These are phyloP conservation scores for Tolypocladium capitatum DNA, from an alignment of 2,329 filamentous ascomycete genomes.

Conservation along the genomic window DNA sequence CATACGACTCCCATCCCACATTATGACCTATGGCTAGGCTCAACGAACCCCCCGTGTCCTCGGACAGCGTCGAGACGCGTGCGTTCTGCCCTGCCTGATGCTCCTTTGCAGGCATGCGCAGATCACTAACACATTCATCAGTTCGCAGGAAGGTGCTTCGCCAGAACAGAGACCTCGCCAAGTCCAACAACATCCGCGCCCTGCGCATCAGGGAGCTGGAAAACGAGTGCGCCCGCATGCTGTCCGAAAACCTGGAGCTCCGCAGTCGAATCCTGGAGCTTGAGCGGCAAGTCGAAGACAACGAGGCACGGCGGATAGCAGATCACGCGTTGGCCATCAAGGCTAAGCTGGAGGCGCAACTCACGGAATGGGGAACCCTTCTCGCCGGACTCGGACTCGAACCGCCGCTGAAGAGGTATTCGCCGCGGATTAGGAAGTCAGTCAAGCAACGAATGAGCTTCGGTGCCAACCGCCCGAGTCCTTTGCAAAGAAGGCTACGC, in stretches of 20 bases:
- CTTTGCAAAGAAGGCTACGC: slow-evolving; percentile 42
- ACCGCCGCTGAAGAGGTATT: slow-evolving; percentile 37
- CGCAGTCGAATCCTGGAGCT: slow-evolving; percentile 57
- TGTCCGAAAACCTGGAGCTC: slow-evolving; percentile 68
- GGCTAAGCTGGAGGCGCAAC: slow-evolving; percentile 55
- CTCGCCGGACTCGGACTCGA: slow-evolving; percentile 52
- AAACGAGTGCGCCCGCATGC: slow-evolving; percentile 58
- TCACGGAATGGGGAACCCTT: slow-evolving; percentile 55
- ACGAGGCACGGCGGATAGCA: slow-evolving; percentile 43
- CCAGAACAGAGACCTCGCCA: slow-evolving; percentile 74
- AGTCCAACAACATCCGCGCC: slow-evolving; percentile 64
- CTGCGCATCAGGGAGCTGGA: slow-evolving; percentile 66
- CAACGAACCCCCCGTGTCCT: slow-evolving; percentile 58
- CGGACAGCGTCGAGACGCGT: slow-evolving; percentile 61
- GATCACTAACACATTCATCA: slow-evolving; percentile 18
- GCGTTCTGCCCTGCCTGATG: slow-evolving; percentile 22
- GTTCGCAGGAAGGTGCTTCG: slow-evolving; percentile 69
- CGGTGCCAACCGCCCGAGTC: slow-evolving; percentile 27
- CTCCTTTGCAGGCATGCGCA: neutral
- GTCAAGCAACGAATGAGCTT: slow-evolving; percentile 28
- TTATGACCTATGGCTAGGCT: slow-evolving; percentile 60
- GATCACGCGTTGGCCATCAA: slow-evolving; percentile 59
- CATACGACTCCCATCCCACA: slow-evolving; percentile 9
- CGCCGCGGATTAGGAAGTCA: slow-evolving; percentile 26
- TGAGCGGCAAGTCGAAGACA: slow-evolving; percentile 52